Evolutionary conservation across 2,329 filamentous ascomycete genomes (phyloP).

Genomic region (Leptographium lundbergii): DNA sequence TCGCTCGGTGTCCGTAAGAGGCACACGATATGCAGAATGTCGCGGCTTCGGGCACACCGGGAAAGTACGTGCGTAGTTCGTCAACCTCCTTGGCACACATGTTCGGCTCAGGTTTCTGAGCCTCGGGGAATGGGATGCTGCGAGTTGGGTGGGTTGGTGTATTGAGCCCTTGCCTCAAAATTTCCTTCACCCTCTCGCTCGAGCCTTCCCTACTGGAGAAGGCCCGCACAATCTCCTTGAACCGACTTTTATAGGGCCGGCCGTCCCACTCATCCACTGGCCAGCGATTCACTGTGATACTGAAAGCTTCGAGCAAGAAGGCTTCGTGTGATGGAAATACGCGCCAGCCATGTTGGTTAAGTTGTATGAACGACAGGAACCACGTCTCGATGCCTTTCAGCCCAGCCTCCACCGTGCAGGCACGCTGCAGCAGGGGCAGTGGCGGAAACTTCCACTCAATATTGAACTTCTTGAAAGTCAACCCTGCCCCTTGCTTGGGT

Average conservation of each 20-base stretch:
- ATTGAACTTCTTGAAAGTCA: background rate
- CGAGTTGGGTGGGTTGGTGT: background rate
- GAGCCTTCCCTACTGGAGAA: background rate
- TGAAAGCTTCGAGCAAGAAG: background rate
- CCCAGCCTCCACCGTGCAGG: background rate
- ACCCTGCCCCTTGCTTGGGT: background rate
- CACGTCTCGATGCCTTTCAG: background rate
- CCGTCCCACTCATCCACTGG: background rate
- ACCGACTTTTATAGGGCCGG: background rate
- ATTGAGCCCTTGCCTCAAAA: background rate
- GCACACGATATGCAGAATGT: slow-evolving; percentile 41
- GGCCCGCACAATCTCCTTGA: background rate
- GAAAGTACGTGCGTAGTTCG: slow-evolving; percentile 38
- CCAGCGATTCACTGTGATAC: background rate
- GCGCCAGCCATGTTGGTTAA: background rate
- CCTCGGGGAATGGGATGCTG: background rate
- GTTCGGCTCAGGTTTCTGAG: background rate
- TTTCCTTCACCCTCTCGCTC: background rate
- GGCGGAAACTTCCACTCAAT: background rate
- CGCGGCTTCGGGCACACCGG: slow-evolving; percentile 28
- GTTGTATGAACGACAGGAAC: background rate
- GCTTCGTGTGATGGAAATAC: background rate
- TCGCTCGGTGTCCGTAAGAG: slow-evolving; percentile 30
- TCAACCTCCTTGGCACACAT: background rate
- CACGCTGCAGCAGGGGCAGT: background rate